Evolutionary conservation across 148 eudicot species (phyloP), one percentile per base, ranked within the genome.

Genomic region (Diospyros lotus): DNA sequence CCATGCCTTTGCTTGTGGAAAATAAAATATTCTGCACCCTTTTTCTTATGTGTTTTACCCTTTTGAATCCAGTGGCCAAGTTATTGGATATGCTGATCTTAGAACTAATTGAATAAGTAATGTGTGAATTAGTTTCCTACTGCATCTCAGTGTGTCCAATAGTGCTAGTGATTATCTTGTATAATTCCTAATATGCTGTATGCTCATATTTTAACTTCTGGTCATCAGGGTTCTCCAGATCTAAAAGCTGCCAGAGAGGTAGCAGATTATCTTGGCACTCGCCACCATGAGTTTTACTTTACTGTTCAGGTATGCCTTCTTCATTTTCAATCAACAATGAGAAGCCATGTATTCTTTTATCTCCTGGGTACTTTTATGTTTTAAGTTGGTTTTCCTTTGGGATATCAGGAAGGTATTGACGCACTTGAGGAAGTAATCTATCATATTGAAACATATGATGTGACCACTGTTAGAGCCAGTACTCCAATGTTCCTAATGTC

Each of bases 401-500:
- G 64, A 68, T 70, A 68, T 65, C 81, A 94, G 98, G 98, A 94
- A 86, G 98, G 98, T 74, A 86, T 94, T 58, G 98, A 94, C 80
- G 97, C 98, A 64, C 81, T 94, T 64, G 98, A 92, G 83, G 97
- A 94, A 84, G 98, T 94, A 58, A 89, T 92, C 69, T 90, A 94
- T 78, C 98, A 94, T 86, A 69, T 90, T 72, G 98, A 94, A 85
- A 94, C 98, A 40, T 94, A 90, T 76, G 98, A 94, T 82, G 97
- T 94, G 78, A 94, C 98, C 68, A 92, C 93, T 69, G 76, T 94
- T 66, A 87, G 98, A 80, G 98, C 98, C 71, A 94, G 98, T 76
- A 94, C 98, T 41, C 98, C 98, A 40, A 94, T 94, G 98, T 94
- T 94, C 82, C 86, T 94, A 60, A 94, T 94, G 98, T 94, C 98